Evolutionary conservation across 306 rosid genomes (phyloP).

Genomic region (Alnus rubra): DNA sequence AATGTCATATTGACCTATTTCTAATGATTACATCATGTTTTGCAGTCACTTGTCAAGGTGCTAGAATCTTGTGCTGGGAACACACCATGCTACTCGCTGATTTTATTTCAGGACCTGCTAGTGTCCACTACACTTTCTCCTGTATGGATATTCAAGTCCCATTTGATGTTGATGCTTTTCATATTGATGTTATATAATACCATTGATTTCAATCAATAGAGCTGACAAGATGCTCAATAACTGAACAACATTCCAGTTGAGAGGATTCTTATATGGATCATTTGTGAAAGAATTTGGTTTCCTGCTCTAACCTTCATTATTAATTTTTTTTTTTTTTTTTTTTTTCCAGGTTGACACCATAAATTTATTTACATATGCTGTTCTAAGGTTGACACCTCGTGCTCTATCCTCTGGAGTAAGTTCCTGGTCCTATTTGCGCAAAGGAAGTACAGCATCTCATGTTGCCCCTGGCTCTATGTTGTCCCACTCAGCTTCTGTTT

Average conservation of each 20-base stretch:
- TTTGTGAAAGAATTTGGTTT: not conserved
- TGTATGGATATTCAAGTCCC: slow-evolving; percentile 56
- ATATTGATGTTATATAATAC: not conserved
- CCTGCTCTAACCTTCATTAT: slow-evolving; percentile 6
- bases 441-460: slow-evolving; percentile 60
- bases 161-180: slow-evolving; percentile 11
- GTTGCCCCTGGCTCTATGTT: slow-evolving; percentile 46
- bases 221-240: slow-evolving; percentile 23
- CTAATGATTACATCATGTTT: slow-evolving; percentile 33
- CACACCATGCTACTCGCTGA: slow-evolving; percentile 72
- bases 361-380: slow-evolving; percentile 87
- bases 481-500: slow-evolving; percentile 45
- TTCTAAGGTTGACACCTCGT: slow-evolving; percentile 83
- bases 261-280: slow-evolving; percentile 2
- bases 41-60: slow-evolving; percentile 85
- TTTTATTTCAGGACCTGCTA: slow-evolving; percentile 90
- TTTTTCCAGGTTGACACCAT: slow-evolving; percentile 81
- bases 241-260: not conserved
- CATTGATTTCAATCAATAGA: not conserved
- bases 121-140: slow-evolving; percentile 95
- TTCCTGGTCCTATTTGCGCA: slow-evolving; percentile 91
- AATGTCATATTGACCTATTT: not conserved
- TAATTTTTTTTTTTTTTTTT: not conserved
- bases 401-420: slow-evolving; percentile 79
- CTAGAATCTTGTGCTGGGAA: slow-evolving; percentile 82